phyloP scores from a whole-genome alignment of 1,284 basidiomycete species.

The Papiliotrema terrestris region DNA sequence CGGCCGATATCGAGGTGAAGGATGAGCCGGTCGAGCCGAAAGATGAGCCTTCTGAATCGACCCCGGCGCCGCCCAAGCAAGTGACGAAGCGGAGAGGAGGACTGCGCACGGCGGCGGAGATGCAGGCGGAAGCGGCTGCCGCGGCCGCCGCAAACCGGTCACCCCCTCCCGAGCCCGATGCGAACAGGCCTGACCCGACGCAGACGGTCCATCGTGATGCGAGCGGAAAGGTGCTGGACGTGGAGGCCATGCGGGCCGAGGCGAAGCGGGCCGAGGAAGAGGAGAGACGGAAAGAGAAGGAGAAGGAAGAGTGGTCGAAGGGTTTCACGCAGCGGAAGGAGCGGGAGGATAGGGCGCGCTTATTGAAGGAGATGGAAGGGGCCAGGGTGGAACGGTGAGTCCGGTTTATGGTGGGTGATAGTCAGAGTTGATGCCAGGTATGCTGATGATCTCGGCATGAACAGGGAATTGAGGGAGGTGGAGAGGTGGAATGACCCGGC shows the following conservation, averaged over 20 bases:
- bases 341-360: conserved; percentile 59
- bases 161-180: conserved; percentile 52
- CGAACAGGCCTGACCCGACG: conserved; percentile 63
- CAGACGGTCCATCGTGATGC: conserved; percentile 94
- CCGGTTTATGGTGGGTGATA: neutral
- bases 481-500: conserved; percentile 95
- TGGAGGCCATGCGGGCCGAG: conserved; percentile 75
- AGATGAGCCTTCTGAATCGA: conserved; percentile 7
- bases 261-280: conserved; percentile 72
- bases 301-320: conserved; percentile 96
- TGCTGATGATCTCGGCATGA: conserved; percentile 79
- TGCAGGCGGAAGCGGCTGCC: conserved; percentile 55
- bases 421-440: conserved; percentile 49
- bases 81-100: conserved; percentile 60
- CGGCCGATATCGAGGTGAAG: conserved; percentile 14
- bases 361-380: conserved; percentile 64
- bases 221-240: conserved; percentile 81
- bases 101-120: conserved; percentile 61
- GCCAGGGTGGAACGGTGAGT: conserved; percentile 66
- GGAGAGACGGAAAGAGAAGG: conserved; percentile 73
- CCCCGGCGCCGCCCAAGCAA: conserved; percentile 35
- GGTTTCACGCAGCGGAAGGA: conserved; percentile 84
- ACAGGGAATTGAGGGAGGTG: conserved; percentile 71
- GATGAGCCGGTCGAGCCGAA: conserved; percentile 21
- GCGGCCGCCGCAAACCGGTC: conserved; percentile 41